Evolutionary conservation across 164 flowering plant species (phyloP).

Genomic region (Liquidambar formosana): DNA sequence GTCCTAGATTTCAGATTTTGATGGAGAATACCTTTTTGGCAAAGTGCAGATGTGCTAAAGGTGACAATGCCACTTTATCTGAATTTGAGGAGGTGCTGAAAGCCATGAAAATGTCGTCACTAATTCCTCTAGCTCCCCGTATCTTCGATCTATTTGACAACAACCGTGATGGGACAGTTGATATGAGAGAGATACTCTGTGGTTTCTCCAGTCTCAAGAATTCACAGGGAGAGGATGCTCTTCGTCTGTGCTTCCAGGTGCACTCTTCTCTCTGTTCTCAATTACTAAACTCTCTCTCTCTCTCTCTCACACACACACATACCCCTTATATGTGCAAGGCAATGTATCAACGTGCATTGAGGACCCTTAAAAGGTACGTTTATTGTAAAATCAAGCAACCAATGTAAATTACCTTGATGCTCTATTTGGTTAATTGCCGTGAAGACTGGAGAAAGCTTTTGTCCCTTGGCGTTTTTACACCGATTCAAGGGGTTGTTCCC

Average conservation of each 20-base stretch:
- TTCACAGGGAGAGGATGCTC: conserved; percentile 74
- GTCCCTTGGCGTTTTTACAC: too few relatives aligned
- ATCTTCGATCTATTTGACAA: conserved; percentile 75
- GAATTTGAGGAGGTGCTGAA: conserved; percentile 74
- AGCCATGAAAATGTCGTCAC: conserved; percentile 71
- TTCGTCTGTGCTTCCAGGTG: conserved; percentile 75
- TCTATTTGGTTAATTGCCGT: too few relatives aligned
- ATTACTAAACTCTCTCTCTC: too few relatives aligned
- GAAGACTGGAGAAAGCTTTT: too few relatives aligned
- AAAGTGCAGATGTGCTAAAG: conserved; percentile 56
- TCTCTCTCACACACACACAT: not conserved
- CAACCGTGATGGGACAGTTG: conserved; percentile 79
- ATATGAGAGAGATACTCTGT: conserved; percentile 71
- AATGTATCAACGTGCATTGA: not conserved
- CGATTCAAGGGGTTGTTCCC: too few relatives aligned
- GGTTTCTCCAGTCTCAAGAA: conserved; percentile 71
- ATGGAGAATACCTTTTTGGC: not conserved
- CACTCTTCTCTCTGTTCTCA: not conserved
- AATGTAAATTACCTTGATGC: not conserved
- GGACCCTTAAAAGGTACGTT: too few relatives aligned
- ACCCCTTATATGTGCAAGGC: not conserved
- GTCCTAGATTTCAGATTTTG: not conserved
- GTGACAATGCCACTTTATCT: conserved; percentile 65
- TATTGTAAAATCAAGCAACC: too few relatives aligned
- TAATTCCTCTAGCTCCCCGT: conserved; percentile 65